Percentiles rank a stretch among this genome's conserved stretches.
Evolutionary conservation across 2,329 filamentous ascomycete genomes (phyloP).

Genomic region (Leptosphaerulina australis): DNA sequence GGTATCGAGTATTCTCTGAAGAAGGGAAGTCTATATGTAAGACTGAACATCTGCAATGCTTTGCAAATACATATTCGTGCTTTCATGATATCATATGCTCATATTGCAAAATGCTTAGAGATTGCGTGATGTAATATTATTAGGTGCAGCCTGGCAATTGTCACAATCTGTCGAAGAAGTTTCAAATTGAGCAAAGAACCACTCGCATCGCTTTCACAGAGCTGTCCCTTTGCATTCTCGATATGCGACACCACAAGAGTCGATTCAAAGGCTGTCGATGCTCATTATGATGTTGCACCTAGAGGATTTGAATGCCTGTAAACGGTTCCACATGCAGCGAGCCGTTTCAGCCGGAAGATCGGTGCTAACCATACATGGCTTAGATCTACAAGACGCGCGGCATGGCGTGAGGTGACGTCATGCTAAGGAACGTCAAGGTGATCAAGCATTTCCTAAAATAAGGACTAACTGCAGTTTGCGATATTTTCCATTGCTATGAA

Average conservation of each 20-base stretch:
- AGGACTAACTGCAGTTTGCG: neutral
- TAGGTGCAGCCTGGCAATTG: neutral
- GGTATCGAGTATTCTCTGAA: too few species aligned
- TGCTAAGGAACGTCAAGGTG: neutral
- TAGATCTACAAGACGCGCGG: constrained; percentile 16
- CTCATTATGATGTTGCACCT: neutral
- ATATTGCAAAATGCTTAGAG: neutral
- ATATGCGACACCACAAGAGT: neutral
- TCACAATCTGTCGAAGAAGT: neutral
- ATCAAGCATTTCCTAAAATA: neutral
- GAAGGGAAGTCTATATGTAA: too few species aligned
- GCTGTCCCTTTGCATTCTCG: too few species aligned
- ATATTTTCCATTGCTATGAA: neutral
- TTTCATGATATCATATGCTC: neutral
- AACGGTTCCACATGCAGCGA: constrained; percentile 8
- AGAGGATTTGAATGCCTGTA: constrained; percentile 9
- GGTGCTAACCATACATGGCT: neutral
- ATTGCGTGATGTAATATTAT: constrained; percentile 1
- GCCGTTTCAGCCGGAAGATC: constrained; percentile 13
- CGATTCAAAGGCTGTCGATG: neutral
- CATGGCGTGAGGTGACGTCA: constrained; percentile 14
- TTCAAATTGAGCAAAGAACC: neutral
- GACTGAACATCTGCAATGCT: too few species aligned
- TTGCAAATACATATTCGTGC: too few species aligned
- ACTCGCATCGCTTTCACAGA: neutral